A percentile compares a stretch with the other conserved stretches of the same genome.
Evolutionary conservation across 2,329 filamentous ascomycete genomes (phyloP).

Genomic region (Dactylonectria estremocensis): DNA sequence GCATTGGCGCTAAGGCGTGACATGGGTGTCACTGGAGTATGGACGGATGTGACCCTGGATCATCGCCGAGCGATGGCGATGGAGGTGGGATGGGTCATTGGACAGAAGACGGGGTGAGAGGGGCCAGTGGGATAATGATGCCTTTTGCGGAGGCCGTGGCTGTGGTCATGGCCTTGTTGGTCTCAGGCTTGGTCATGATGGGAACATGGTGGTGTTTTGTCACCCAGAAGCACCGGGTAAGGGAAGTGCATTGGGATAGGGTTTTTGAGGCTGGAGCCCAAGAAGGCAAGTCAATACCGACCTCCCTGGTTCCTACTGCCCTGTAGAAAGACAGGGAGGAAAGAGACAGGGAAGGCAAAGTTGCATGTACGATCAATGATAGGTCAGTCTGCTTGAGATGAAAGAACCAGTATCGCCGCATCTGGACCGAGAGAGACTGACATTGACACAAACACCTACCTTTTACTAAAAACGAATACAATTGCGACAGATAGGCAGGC

Average conservation of each 20-base stretch:
- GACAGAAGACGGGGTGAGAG: not conserved
- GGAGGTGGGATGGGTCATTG: conserved; percentile 23
- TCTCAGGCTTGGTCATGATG: too few relatives aligned
- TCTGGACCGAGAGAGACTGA: conserved; percentile 9
- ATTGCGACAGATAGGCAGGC: too few relatives aligned
- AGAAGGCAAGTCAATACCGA: not conserved
- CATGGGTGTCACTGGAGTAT: conserved; percentile 13
- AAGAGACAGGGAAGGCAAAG: not conserved
- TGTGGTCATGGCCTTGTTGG: conserved; percentile 6
- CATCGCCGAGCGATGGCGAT: conserved; percentile 12
- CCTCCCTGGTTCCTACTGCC: too few relatives aligned
- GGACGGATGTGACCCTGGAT: conserved; percentile 27
- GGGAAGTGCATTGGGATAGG: conserved; percentile 3
- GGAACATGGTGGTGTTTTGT: not conserved
- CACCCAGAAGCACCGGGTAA: not conserved
- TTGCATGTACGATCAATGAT: conserved; percentile 1
- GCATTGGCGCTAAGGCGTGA: conserved; percentile 24
- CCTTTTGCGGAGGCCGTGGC: conserved; percentile 14
- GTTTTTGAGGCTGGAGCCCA: not conserved
- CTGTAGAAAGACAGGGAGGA: too few relatives aligned
- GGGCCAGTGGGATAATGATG: conserved; percentile 13
- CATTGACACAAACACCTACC: not conserved
- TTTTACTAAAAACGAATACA: too few relatives aligned
- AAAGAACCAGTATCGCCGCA: conserved; percentile 1
- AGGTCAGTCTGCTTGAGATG: not conserved